These are phyloP conservation scores for Coniochaeta ligniaria DNA, from an alignment of 2,329 filamentous ascomycete species.

Conservation along the genomic window DNA sequence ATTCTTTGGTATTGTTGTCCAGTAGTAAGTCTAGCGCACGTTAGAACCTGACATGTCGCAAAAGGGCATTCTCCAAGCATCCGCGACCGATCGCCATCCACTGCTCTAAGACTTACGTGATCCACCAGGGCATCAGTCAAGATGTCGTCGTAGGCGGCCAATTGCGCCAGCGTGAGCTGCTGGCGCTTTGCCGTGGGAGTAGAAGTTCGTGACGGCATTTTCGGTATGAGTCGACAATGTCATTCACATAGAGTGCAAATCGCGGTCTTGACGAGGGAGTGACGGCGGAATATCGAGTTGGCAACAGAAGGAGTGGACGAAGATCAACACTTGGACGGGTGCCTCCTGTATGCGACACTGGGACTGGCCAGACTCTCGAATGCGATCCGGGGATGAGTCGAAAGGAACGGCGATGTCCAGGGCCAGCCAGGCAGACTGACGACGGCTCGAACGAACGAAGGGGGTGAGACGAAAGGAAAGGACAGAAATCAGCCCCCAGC, in stretches of 20 bases:
- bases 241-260: background rate
- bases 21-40: conserved; percentile 72
- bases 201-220: conserved; percentile 9
- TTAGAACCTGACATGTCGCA: conserved; percentile 4
- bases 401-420: background rate
- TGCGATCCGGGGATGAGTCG: background rate
- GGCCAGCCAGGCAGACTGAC: background rate
- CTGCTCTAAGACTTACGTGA: conserved; percentile 57
- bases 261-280: background rate
- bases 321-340: background rate
- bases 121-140: conserved; percentile 92
- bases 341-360: background rate
- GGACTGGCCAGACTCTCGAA: background rate
- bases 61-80: background rate
- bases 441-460: background rate
- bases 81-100: background rate
- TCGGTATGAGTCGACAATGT: background rate
- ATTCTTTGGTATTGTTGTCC: conserved; percentile 95
- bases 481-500: background rate
- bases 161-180: conserved; percentile 75
- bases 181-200: conserved; percentile 47
- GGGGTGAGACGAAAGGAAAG: background rate
- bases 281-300: background rate
- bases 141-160: conserved; percentile 92
- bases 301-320: background rate